These are phyloP conservation scores for Penicillium maclennaniae DNA, from an alignment of 495 filamentous ascomycete genomes.

Conservation along the genomic window DNA sequence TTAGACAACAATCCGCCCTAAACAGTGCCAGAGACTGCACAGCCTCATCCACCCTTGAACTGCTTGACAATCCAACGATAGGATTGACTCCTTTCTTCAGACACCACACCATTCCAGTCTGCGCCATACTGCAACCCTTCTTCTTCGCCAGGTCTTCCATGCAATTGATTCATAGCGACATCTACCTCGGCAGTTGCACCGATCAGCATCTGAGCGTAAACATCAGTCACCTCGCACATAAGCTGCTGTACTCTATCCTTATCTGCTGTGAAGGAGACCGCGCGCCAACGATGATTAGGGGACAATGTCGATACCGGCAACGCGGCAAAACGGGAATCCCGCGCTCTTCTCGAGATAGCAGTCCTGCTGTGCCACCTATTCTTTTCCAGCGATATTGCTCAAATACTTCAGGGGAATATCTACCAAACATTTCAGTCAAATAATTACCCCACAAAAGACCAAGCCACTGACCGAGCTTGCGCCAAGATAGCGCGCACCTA, in stretches of 20 bases:
- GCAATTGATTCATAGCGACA: slow-evolving; percentile 45
- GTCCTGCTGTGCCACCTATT: slow-evolving; percentile 70
- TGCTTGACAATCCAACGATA: not conserved
- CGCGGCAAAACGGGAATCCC: slow-evolving; percentile 67
- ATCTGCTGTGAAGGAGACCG: no score
- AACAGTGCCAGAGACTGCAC: not conserved
- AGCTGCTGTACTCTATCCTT: no score
- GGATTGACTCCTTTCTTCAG: no score
- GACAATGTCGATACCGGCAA: slow-evolving; percentile 63
- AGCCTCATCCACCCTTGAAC: not conserved
- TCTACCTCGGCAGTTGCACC: no score
- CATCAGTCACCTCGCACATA: no score
- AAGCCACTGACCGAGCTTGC: slow-evolving; percentile 28
- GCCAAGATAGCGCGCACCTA: slow-evolving; percentile 64
- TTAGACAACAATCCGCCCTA: not conserved
- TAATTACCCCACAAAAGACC: no score
- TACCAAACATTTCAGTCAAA: not conserved
- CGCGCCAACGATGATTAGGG: slow-evolving; percentile 24
- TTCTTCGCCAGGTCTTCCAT: slow-evolving; percentile 59
- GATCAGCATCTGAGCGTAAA: no score
- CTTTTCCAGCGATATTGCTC: slow-evolving; percentile 41
- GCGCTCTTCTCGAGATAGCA: slow-evolving; percentile 66
- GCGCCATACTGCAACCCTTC: slow-evolving; percentile 53
- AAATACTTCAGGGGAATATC: slow-evolving; percentile 39
- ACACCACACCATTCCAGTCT: slow-evolving; percentile 61